A percentile compares a stretch with the other conserved stretches of the same genome.
Evolutionary conservation across 169 alveolate species (phyloP).

Genomic region (Babesia divergens): DNA sequence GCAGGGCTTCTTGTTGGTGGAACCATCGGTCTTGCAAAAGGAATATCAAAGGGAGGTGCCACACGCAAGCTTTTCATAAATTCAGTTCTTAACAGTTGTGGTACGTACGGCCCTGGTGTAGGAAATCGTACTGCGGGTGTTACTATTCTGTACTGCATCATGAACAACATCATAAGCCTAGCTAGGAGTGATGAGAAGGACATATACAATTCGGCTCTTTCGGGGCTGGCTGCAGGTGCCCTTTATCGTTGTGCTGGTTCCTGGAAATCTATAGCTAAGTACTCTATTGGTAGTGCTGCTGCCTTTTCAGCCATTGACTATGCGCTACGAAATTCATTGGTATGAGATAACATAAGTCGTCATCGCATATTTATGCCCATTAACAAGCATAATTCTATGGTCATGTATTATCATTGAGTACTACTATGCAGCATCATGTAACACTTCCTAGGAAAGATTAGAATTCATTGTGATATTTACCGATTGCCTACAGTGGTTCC

Average conservation of each 20-base stretch:
- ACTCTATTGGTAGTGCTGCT: conserved; percentile 67
- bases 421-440: no score
- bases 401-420: no score
- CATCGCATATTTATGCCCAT: conserved; percentile 14
- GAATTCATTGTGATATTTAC: no score
- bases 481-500: no score
- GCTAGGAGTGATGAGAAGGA: conserved; percentile 71
- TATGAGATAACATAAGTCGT: neutral
- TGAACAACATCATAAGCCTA: conserved; percentile 69
- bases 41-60: conserved; percentile 83
- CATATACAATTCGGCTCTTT: conserved; percentile 65
- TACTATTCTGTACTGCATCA: conserved; percentile 79
- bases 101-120: conserved; percentile 78
- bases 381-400: no score
- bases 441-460: no score
- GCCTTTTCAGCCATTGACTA: conserved; percentile 73
- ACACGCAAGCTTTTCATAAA: conserved; percentile 80
- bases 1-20: conserved; percentile 83
- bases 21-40: conserved; percentile 77
- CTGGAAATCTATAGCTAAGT: conserved; percentile 63
- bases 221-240: conserved; percentile 85
- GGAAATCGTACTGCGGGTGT: conserved; percentile 81
- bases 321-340: conserved; percentile 64
- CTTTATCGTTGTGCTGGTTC: conserved; percentile 73
- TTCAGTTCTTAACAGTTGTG: conserved; percentile 79